Percentiles rank a stretch among this genome's conserved stretches.
phyloP scores from a whole-genome alignment of 108 stramenopile species.

The Fragilaria crotonensis region DNA sequence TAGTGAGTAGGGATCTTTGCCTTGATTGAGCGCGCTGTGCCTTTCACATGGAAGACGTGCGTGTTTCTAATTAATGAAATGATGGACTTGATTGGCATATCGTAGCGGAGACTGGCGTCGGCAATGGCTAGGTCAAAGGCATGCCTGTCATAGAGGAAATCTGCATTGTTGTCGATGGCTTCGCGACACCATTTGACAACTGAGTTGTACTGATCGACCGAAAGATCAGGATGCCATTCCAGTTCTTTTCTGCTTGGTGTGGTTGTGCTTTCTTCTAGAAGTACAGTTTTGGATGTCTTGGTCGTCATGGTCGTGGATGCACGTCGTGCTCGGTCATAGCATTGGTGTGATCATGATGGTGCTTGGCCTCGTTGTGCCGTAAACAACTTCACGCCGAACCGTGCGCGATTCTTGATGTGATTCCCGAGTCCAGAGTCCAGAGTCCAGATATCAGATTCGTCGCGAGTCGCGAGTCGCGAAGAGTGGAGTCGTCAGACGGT shows the following conservation, averaged over 20 bases:
- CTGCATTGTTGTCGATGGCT: constrained; percentile 23
- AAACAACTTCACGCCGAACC: too few relatives aligned
- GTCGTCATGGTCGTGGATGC: too few relatives aligned
- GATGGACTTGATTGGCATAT: constrained; percentile 18
- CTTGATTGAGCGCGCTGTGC: constrained; percentile 28
- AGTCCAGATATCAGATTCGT: too few relatives aligned
- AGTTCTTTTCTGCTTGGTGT: background rate
- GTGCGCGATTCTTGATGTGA: too few relatives aligned
- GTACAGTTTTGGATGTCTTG: background rate
- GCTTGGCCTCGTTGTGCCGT: too few relatives aligned
- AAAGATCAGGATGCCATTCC: background rate
- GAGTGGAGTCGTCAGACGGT: too few relatives aligned
- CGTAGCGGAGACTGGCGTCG: background rate
- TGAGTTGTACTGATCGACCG: constrained; percentile 23
- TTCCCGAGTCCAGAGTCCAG: too few relatives aligned
- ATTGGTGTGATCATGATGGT: too few relatives aligned
- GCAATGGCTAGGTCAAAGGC: background rate
- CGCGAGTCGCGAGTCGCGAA: too few relatives aligned
- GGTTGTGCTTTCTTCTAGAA: background rate
- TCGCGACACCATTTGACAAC: constrained; percentile 45
- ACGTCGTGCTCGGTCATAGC: too few relatives aligned
- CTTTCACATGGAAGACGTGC: constrained; percentile 54
- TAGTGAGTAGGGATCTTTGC: constrained; percentile 12
- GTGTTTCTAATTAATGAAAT: constrained; percentile 60
- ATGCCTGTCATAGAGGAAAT: constrained; percentile 42